Conservation (phyloP, 768 basidiomycete species). For the Collybia sp. region DNA sequence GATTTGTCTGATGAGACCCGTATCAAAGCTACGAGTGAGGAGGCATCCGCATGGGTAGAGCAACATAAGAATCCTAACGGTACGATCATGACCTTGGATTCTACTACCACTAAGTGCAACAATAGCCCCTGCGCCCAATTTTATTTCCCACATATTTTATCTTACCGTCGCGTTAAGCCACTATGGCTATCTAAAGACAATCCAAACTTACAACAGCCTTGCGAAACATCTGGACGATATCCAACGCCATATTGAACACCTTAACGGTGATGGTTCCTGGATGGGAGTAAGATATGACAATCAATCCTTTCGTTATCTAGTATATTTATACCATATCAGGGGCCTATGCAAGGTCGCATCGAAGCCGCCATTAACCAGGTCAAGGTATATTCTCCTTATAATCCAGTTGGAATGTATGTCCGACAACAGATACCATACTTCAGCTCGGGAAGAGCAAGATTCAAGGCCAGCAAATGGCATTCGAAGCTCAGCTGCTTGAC, state of each 20-base stretch:
- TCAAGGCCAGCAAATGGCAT: conserved; percentile 71
- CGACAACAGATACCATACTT: not conserved
- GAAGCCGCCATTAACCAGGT: conserved; percentile 73
- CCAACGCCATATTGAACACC: conserved; percentile 68
- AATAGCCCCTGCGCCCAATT: conserved; percentile 71
- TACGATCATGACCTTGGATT: conserved; percentile 14
- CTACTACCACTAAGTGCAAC: not conserved
- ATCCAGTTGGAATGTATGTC: not conserved
- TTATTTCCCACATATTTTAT: conserved; percentile 95
- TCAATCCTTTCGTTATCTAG: not conserved
- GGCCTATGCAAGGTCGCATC: conserved; percentile 68
- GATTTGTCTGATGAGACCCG: conserved; percentile 87
- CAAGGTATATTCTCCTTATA: conserved; percentile 47
- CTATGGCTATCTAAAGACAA: conserved; percentile 80
- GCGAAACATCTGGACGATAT: conserved; percentile 74
- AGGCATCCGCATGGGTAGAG: conserved; percentile 70
- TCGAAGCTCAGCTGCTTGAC: conserved; percentile 81
- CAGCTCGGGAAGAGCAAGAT: conserved; percentile 69
- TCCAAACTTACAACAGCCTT: conserved; percentile 70
- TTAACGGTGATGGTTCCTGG: conserved; percentile 79
- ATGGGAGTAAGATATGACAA: conserved; percentile 53
- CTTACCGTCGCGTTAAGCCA: conserved; percentile 84
- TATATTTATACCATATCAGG: conserved; percentile 29
- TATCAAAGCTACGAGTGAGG: conserved; percentile 88
- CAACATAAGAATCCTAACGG: conserved; percentile 41